Percentiles rank a stretch among this genome's conserved stretches.
Conservation (phyloP, 2,329 filamentous ascomycete genomes). For the Teratosphaeria destructans region DNA sequence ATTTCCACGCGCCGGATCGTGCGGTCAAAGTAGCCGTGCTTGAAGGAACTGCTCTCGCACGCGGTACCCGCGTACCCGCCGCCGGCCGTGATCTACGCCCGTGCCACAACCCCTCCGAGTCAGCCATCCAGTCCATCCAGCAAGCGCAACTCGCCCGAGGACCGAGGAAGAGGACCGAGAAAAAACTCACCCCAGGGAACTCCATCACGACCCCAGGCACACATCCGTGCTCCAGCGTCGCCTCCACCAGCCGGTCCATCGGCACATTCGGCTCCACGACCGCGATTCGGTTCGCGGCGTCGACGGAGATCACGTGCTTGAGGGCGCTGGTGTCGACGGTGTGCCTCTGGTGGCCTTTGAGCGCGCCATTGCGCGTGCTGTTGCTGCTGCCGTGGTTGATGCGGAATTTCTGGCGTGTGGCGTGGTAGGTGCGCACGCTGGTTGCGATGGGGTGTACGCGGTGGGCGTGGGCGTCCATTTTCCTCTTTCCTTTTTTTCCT, state of each 20-base stretch:
- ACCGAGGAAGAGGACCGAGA: background rate
- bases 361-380: constrained; percentile 27
- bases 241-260: constrained; percentile 54
- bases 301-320: constrained; percentile 36
- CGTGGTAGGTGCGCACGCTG: constrained; percentile 36
- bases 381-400: constrained; percentile 49
- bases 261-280: constrained; percentile 59
- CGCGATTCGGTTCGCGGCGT: constrained; percentile 28
- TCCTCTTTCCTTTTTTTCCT: too few species aligned
- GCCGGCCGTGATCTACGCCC: constrained; percentile 48
- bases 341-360: constrained; percentile 26
- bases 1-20: constrained; percentile 54
- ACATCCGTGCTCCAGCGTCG: constrained; percentile 44
- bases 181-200: constrained; percentile 43
- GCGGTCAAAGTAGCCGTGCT: constrained; percentile 55
- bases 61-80: constrained; percentile 56
- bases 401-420: constrained; percentile 37
- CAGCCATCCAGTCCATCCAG: too few species aligned
- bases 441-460: constrained; percentile 23
- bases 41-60: constrained; percentile 58
- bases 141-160: too few species aligned
- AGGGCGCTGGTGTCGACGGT: constrained; percentile 40
- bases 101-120: too few species aligned
- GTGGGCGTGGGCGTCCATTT: background rate
- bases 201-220: constrained; percentile 60